Base-by-base conservation (phyloP, 148 eudicot genomes). In the Rhododendron kiyosumense region DNA sequence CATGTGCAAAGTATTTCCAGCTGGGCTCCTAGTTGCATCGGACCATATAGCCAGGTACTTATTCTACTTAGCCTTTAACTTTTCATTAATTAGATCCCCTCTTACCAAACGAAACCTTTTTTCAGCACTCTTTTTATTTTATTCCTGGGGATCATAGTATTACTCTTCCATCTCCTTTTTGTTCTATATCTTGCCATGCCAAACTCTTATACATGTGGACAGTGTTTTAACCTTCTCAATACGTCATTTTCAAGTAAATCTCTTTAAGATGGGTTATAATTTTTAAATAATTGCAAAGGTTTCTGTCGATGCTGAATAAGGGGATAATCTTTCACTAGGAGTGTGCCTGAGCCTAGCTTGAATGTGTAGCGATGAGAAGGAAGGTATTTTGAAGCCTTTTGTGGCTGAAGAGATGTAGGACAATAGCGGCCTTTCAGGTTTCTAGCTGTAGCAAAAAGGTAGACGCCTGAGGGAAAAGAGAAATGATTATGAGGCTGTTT, bases 11-110 rank as follows among this genome's bases (percentile, higher is more conserved):
- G 99, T 89, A 95, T 96, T 87, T 96, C 99, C 12, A 88, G 91
- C 83, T 96, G 99, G 99, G 99, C 99, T 82, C 99, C 99, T 85
- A 96, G 99, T 88, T 93, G 97, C 85, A 96, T 96, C 49, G 99
- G 99, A 81, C 99, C 99, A 15, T 96, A 96, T 88, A 96, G 99
- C 88, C 99, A 96, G 98, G 99, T 96, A 89, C 78, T 43, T 24
- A 28, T n/a, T 76, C 34, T 80, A 4, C 69, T 28, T 34, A 14
- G 75, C 82, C 83, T 82, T 77, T 48, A 48, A 63, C 73, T 30
- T 65, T 63, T 57, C 28, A 57, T 82, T 14, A 38, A 61, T 41
- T 63, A 14, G 51, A 80, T 82, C 41, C 15, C 22, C 38, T 13
- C 12, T 38, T 52, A 8, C 69, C 69, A 51, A 38, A 20, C 0